These are phyloP conservation scores for Parastagonospora avenae DNA, from an alignment of 2,329 filamentous ascomycete species.

Conservation along the genomic window DNA sequence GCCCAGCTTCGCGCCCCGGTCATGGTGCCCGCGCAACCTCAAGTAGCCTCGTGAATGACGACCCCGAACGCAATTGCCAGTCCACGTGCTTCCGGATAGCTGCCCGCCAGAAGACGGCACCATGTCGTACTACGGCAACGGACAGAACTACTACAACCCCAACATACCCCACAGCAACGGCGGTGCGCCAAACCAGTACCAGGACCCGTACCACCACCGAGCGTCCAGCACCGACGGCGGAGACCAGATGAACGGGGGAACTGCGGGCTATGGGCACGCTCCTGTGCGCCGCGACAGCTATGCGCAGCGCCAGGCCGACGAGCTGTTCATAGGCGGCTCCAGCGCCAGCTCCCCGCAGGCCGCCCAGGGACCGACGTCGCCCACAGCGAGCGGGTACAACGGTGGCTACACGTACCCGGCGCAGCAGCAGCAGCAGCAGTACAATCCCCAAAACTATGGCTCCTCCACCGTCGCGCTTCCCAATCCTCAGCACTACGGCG, in stretches of 20 bases:
- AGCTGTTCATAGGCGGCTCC: constrained; percentile 63
- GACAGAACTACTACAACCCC: constrained; percentile 56
- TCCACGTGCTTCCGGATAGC: constrained; percentile 19
- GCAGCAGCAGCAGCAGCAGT: constrained; percentile 49
- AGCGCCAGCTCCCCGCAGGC: constrained; percentile 35
- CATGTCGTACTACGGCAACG: constrained; percentile 65
- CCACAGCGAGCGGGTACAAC: constrained; percentile 29
- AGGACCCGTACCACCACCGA: constrained; percentile 53
- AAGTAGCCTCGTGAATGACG: constrained; percentile 46
- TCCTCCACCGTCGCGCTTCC: constrained; percentile 45
- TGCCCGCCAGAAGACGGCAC: constrained; percentile 19
- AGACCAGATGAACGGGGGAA: constrained; percentile 66
- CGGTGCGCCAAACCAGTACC: constrained; percentile 43
- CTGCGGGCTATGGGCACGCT: constrained; percentile 45
- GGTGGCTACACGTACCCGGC: constrained; percentile 52
- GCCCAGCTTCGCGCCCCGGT: constrained; percentile 30
- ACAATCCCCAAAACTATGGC: constrained; percentile 68
- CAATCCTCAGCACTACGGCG: constrained; percentile 70
- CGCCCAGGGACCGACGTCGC: constrained; percentile 35
- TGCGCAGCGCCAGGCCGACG: constrained; percentile 55
- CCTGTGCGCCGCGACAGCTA: constrained; percentile 45
- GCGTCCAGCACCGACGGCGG: constrained; percentile 76
- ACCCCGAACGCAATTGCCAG: constrained; percentile 21
- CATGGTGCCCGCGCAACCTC: constrained; percentile 38
- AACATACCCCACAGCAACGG: constrained; percentile 49